Conservation (phyloP, 106 monocot genomes). For the Phalaenopsis equestris region DNA sequence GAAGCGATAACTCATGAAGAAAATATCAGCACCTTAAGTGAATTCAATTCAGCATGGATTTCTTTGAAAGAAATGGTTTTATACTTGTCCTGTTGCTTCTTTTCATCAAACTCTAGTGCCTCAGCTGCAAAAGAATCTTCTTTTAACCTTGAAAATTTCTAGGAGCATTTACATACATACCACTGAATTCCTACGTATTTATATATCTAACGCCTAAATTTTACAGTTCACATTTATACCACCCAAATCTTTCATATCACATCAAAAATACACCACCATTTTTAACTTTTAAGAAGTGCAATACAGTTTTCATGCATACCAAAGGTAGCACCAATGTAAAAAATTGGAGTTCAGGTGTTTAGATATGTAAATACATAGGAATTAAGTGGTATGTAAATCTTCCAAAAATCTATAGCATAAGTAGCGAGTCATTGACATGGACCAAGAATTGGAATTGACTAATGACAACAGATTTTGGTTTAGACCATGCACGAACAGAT, state of each 20-base stretch:
- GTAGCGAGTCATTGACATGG: neutral
- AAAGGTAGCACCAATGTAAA: too few species aligned
- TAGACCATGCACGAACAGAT: neutral
- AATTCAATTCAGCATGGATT: constrained; percentile 49
- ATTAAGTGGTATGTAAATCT: too few species aligned
- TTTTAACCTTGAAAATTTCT: neutral
- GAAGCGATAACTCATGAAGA: neutral
- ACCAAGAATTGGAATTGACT: neutral
- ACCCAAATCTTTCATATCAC: too few species aligned
- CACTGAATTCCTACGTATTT: too few species aligned
- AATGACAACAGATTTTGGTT: neutral
- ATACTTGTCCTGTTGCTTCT: constrained; percentile 53
- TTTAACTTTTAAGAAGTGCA: too few species aligned
- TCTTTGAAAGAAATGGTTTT: constrained; percentile 67
- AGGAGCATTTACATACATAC: too few species aligned
- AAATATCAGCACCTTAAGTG: constrained; percentile 53
- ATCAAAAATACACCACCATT: too few species aligned
- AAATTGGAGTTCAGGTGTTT: too few species aligned
- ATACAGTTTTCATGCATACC: too few species aligned
- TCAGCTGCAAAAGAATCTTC: constrained; percentile 47
- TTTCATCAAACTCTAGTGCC: constrained; percentile 53
- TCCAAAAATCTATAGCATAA: neutral
- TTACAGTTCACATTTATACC: too few species aligned
- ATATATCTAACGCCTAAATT: too few species aligned
- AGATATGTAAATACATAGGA: too few species aligned